Evolutionary conservation across 75 land plant genomes (phyloP).

Genomic region (Isoetes taiwanensis): DNA sequence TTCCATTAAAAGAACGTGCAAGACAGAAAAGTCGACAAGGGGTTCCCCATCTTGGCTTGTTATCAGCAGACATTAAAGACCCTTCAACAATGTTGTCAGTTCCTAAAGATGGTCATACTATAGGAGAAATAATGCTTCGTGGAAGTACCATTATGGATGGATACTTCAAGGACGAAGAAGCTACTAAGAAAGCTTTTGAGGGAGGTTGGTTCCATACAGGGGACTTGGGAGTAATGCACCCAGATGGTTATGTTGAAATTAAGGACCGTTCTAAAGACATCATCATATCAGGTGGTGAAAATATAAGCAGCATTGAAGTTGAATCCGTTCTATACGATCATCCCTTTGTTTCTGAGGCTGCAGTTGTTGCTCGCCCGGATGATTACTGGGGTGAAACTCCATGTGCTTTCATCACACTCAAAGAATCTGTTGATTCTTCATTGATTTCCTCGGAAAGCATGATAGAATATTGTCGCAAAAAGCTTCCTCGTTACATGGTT

Average conservation of each 20-base stretch:
- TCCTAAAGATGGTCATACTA: conserved; percentile 32
- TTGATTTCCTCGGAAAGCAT: conserved; percentile 29
- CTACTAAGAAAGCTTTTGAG: conserved; percentile 25
- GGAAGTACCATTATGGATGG: conserved; percentile 57
- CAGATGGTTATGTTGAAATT: conserved; percentile 61
- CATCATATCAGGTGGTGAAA: conserved; percentile 72
- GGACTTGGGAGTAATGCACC: conserved; percentile 71
- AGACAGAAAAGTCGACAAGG: conserved; percentile 70
- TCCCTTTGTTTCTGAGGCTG: conserved; percentile 57
- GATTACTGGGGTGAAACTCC: conserved; percentile 81
- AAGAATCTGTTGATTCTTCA: neutral
- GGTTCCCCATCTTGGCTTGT: conserved; percentile 24
- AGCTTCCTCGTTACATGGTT: conserved; percentile 55
- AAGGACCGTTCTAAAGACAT: conserved; percentile 69
- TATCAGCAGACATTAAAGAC: conserved; percentile 40
- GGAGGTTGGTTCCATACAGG: conserved; percentile 84
- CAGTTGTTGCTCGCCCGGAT: conserved; percentile 75
- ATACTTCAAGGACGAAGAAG: conserved; percentile 49
- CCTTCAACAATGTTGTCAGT: conserved; percentile 39
- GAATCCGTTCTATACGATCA: conserved; percentile 58
- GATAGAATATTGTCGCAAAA: conserved; percentile 33
- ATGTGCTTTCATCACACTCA: conserved; percentile 61
- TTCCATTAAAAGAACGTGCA: conserved; percentile 41
- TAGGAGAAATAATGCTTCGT: conserved; percentile 29
- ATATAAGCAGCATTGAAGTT: conserved; percentile 66